Conservation (phyloP, 768 basidiomycete genomes). For the Scleroderma bovista region DNA sequence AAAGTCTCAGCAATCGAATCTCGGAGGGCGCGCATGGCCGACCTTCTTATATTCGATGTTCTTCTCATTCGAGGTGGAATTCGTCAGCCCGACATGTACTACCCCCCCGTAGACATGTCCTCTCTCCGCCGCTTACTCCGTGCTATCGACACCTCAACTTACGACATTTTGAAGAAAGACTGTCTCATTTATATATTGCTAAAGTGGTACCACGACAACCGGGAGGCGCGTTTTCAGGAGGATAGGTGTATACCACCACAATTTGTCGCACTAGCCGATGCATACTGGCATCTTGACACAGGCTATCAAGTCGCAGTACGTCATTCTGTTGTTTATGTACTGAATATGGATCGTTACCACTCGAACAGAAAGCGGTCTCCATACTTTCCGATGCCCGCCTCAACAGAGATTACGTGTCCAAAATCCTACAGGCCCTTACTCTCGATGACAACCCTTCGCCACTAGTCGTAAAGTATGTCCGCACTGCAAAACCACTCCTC, state of each 20-base stretch:
- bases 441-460: constrained; percentile 37
- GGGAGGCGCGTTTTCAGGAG: constrained; percentile 45
- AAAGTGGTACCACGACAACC: constrained; percentile 69
- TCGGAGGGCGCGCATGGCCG: constrained; percentile 55
- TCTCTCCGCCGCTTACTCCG: constrained; percentile 53
- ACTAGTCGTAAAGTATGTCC: constrained; percentile 68
- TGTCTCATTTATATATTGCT: constrained; percentile 77
- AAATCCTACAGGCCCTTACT: constrained; percentile 59
- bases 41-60: constrained; percentile 68
- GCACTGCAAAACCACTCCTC: constrained; percentile 67
- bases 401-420: constrained; percentile 72
- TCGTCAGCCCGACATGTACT: constrained; percentile 51
- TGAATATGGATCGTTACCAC: no score
- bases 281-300: constrained; percentile 79
- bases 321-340: constrained; percentile 8
- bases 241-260: constrained; percentile 69
- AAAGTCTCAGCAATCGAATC: constrained; percentile 53
- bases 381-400: constrained; percentile 70
- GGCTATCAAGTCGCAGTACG: constrained; percentile 61
- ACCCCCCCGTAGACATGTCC: constrained; percentile 57
- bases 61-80: constrained; percentile 63
- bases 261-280: constrained; percentile 70
- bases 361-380: constrained; percentile 58
- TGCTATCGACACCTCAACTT: constrained; percentile 55
- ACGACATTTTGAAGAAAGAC: constrained; percentile 75